A percentile compares a stretch with the other conserved stretches of the same genome.
These are phyloP conservation scores for Paramecium biaurelia DNA, from an alignment of 73 alveolate species.

Conservation along the genomic window DNA sequence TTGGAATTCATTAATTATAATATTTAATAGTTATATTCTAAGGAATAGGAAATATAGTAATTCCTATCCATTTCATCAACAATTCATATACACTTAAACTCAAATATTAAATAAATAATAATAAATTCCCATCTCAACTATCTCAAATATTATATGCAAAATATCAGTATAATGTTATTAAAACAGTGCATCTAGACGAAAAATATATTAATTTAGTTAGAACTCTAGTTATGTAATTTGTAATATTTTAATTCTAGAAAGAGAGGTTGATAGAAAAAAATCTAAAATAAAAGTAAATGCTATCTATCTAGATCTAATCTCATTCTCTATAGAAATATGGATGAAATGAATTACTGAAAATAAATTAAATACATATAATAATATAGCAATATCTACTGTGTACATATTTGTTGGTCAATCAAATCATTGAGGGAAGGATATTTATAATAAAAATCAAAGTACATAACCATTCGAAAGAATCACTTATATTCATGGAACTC, in stretches of 20 bases:
- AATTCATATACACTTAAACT: neutral
- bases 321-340: neutral
- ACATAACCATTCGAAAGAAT: no score
- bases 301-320: neutral
- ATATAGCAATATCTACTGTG: no score
- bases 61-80: neutral
- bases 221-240: neutral
- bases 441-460: no score
- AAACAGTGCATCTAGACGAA: neutral
- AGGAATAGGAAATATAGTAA: neutral
- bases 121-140: neutral
- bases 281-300: neutral
- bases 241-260: neutral
- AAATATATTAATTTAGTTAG: neutral
- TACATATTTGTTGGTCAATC: no score
- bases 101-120: neutral
- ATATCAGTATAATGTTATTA: neutral
- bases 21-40: neutral
- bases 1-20: neutral
- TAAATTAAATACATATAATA: neutral
- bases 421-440: no score
- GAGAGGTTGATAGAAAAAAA: neutral
- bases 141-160: neutral
- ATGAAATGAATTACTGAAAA: neutral
- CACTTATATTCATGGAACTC: neutral